Percentiles rank a stretch among this genome's conserved stretches.
Conservation (phyloP, 176 grass and related monocot species). For the Lolium multiflorum region DNA sequence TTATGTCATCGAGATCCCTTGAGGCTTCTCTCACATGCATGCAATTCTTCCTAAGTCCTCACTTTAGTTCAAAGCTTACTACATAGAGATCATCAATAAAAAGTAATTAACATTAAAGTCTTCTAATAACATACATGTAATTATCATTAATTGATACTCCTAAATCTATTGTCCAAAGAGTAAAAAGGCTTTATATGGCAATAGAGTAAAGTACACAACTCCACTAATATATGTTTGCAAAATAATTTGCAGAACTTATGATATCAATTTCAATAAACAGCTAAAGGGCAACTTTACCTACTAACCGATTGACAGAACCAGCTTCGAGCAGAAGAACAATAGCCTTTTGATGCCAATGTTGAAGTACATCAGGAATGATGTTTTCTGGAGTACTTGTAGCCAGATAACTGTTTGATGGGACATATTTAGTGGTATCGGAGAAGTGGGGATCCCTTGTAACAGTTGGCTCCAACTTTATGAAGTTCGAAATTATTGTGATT, state of each 20-base stretch:
- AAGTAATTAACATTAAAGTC: conserved; percentile 4
- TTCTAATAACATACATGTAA: background rate
- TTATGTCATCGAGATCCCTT: conserved; percentile 8
- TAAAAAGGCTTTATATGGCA: conserved; percentile 10
- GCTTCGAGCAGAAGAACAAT: conserved; percentile 87
- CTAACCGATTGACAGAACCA: conserved; percentile 85
- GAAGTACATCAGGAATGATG: conserved; percentile 48
- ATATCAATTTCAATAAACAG: conserved; percentile 25
- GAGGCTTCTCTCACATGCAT: background rate
- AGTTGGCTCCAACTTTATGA: conserved; percentile 67
- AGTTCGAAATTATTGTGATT: conserved; percentile 82
- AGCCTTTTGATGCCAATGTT: conserved; percentile 82
- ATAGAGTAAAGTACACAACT: background rate
- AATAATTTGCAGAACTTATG: background rate
- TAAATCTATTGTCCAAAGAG: conserved; percentile 11
- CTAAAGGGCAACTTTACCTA: conserved; percentile 72
- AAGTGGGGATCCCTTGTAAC: conserved; percentile 39
- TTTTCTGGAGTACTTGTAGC: conserved; percentile 50
- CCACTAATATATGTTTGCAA: conserved; percentile 28
- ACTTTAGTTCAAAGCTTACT: conserved; percentile 26
- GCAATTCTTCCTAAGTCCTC: conserved; percentile 14
- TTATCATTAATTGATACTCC: background rate
- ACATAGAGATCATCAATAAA: conserved; percentile 8
- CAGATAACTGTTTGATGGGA: conserved; percentile 46
- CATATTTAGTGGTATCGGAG: conserved; percentile 47